Evolutionary conservation across 345 rosid species (phyloP), one percentile per base, ranked within the genome.

Genomic region (Sapria himalayana): DNA sequence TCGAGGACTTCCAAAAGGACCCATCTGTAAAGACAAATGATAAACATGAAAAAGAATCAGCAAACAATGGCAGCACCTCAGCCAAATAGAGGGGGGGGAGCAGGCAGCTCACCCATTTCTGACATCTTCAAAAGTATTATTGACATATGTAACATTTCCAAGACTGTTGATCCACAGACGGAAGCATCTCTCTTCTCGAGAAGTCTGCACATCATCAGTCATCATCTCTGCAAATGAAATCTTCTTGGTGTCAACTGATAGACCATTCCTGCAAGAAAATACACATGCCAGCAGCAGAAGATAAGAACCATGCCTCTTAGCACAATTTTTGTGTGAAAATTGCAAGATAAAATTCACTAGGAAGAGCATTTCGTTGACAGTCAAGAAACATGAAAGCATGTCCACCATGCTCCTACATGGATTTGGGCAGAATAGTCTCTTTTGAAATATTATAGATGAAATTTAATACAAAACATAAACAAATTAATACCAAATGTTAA

Each of bases 101-200:
- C 46, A 7, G 10, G 46, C 39, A 2, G 50, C 67, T 62, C 34
- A 81, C 97, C 97, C 94, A 62, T 58, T 71, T 58, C 91, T 74
- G 39, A 81, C 78, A 62, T 86, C 97, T 65, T 86, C 82, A 36
- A 86, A 86, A 31, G 81, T 81, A 50, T 81, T 76, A 48, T 78
- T 81, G 50, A 74, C 74, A 57, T 78, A 86, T 55, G 65, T 76
- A 25, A 18, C 57, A 49, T 77, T 64, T 47, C 89, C 89, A n/a
- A 76, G 73, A 54, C 97, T 76, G 55, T 78, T 86, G 57, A 86
- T 81, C 94, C 97, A 86, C 34, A 81, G 58, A 29, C 97, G 72
- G 33, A 67, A 86, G 56, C 94, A 81, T 65, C 94, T 73, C 61
- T 81, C 92, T 36, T 86, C 91, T 61, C 94, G 71, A 32, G 71